phyloP scores from a whole-genome alignment of 78 protist species.

The Polysphondylium violaceum region DNA sequence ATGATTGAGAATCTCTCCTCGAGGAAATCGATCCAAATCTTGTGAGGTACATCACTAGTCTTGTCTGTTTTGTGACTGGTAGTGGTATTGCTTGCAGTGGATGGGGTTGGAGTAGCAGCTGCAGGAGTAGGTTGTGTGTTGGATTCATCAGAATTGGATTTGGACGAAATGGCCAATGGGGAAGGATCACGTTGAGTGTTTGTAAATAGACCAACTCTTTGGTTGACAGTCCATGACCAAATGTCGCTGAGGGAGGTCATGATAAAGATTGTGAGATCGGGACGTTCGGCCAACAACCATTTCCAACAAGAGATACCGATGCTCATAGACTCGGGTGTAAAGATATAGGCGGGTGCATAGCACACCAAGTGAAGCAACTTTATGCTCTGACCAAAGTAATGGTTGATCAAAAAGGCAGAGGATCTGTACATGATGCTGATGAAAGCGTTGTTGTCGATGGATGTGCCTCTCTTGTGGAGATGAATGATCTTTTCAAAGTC shows the following conservation, averaged over 20 bases:
- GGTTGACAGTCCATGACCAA: conserved; percentile 86
- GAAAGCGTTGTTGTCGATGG: conserved; percentile 27
- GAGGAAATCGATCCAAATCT: conserved; percentile 73
- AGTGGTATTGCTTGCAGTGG: background rate
- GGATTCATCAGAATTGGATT: conserved; percentile 5
- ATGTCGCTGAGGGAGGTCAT: conserved; percentile 76
- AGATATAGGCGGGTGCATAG: conserved; percentile 69
- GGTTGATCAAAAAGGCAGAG: conserved; percentile 65
- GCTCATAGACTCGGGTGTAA: conserved; percentile 58
- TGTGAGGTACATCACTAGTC: conserved; percentile 78
- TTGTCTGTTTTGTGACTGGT: background rate
- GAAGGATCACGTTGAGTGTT: conserved; percentile 66
- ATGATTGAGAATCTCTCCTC: conserved; percentile 72
- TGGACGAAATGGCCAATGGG: conserved; percentile 41
- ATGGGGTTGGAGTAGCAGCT: background rate
- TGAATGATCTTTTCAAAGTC: conserved; percentile 51
- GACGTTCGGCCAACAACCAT: conserved; percentile 83
- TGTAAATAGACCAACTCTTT: conserved; percentile 81
- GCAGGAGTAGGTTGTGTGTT: background rate
- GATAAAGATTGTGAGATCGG: conserved; percentile 49
- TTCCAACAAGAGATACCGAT: conserved; percentile 81
- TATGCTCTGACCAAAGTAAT: conserved; percentile 38
- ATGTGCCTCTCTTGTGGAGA: conserved; percentile 2
- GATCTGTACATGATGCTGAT: conserved; percentile 57
- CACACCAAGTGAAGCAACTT: conserved; percentile 75